Percentiles rank a stretch among this genome's conserved stretches.
Evolutionary conservation across 108 stramenopile species (phyloP).

Genomic region (Bacterosira constricta): DNA sequence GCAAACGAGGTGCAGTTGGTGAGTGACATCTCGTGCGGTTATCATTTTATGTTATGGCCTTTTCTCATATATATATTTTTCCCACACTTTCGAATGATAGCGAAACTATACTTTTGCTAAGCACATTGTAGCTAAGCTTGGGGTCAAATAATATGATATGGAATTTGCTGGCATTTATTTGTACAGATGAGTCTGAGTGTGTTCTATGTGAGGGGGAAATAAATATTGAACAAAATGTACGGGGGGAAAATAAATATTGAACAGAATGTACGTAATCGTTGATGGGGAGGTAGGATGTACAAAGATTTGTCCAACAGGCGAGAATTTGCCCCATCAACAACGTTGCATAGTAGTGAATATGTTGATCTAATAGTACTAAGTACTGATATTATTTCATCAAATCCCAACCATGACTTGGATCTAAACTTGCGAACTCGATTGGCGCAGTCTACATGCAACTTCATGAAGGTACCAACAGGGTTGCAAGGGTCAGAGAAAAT

Average conservation of each 20-base stretch:
- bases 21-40: slow-evolving; percentile 28
- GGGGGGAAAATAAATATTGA: too few species aligned
- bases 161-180: too few species aligned
- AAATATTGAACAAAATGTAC: not conserved
- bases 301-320: not conserved
- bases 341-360: too few species aligned
- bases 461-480: too few species aligned
- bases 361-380: not conserved
- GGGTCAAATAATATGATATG: slow-evolving; percentile 11
- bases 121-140: slow-evolving; percentile 83
- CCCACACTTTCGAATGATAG: slow-evolving; percentile 27
- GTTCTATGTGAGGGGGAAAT: not conserved
- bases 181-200: too few species aligned
- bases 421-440: too few species aligned
- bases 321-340: not conserved
- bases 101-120: slow-evolving; percentile 89
- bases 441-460: too few species aligned
- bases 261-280: slow-evolving; percentile 31
- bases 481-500: too few species aligned
- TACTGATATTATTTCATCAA: too few species aligned
- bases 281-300: not conserved
- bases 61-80: not conserved
- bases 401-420: too few species aligned
- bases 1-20: slow-evolving; percentile 78
- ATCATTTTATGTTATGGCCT: not conserved